Base-by-base conservation (phyloP, 139 green algal species). In the Trebouxia sp. region DNA sequence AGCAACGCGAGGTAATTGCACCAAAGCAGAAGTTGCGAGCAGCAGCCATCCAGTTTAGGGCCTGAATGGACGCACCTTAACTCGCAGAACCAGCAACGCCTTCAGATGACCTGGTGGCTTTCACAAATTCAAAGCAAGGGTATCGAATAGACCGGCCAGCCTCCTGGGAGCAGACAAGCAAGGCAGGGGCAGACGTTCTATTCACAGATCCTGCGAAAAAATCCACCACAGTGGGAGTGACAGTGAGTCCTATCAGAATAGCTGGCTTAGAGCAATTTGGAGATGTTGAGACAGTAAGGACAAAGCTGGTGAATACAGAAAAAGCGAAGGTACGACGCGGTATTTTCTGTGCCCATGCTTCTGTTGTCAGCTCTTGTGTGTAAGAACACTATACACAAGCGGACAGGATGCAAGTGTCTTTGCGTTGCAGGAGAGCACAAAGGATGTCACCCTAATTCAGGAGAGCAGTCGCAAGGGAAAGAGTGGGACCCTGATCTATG, bases 341-440 rank as follows among this genome's bases (percentile, higher is more conserved):
- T n/a, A n/a, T n/a, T n/a, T n/a, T n/a, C n/a, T n/a, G n/a, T n/a
- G n/a, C n/a, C n/a, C n/a, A n/a, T n/a, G n/a, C n/a, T n/a, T n/a
- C n/a, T n/a, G n/a, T n/a, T n/a, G n/a, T n/a, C n/a, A n/a, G n/a
- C n/a, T n/a, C n/a, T n/a, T n/a, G n/a, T n/a, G n/a, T n/a, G n/a
- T n/a, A n/a, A n/a, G n/a, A n/a, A n/a, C n/a, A n/a, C n/a, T n/a
- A n/a, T 41, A 8, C 56, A 42, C 9, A 39, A 30, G 47, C 48
- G 15, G 15, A 58, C 48, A 47, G 14, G 14, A 42, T 6, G 41
- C 41, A n/a, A 11, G 38, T 58, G 30, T 42, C 28, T 43, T 28
- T 10, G n/a, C n/a, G n/a, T n/a, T 77, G 66, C 85, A 92, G 88
- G 92, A 95, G 67, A 94, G 92, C 85, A 96, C 92, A 1, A 77